Evolutionary conservation across 805 yeast species (phyloP), one percentile per base, ranked within the genome.

Genomic region (Limtongia smithiae): DNA sequence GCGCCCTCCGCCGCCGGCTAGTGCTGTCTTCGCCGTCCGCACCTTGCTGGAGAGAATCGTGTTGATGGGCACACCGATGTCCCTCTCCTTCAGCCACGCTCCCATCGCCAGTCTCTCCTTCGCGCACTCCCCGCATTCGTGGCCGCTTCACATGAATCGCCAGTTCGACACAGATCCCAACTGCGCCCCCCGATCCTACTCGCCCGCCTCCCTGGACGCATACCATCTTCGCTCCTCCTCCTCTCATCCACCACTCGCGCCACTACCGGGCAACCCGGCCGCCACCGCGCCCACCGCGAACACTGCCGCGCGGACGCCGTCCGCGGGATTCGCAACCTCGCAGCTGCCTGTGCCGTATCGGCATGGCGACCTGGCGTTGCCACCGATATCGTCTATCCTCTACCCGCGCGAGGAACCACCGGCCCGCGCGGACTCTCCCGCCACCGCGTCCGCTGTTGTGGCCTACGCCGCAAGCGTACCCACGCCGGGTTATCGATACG

Each of bases 171-270:
- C 27, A n/a, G 30, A 41, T 32, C 22, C 33, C n/a, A 24, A 31
- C 34, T 17, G n/a, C 36, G 39, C 25, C 20, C 43, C 43, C 21
- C 38, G 47, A 8, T 34, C 47, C n/a, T 44, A 36, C 37, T 44
- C 47, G 22, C 47, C 47, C 8, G 47, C 35, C 22, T 44, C 47
- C 21, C 41, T 44, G 15, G 47, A 44, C 24, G 41, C 41, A 8
- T 44, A 44, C 31, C 47, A 36, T 17, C 47, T 44, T 3, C 20
- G 35, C 41, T 46, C 51, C 15, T 12, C 47, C 33, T 11, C 37
- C 18, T 37, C 27, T 48, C 46, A 3, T 6, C 30, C 22, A n/a
- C 32, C 47, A 15, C 17, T n/a, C 3, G 34, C 41, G 12, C 25
- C 21, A 8, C 14, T 15, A 8, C 4, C 17, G 12, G 8, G 14